Evolutionary conservation across 768 basidiomycete genomes (phyloP).

Genomic region (Rhodotorula babjevae): DNA sequence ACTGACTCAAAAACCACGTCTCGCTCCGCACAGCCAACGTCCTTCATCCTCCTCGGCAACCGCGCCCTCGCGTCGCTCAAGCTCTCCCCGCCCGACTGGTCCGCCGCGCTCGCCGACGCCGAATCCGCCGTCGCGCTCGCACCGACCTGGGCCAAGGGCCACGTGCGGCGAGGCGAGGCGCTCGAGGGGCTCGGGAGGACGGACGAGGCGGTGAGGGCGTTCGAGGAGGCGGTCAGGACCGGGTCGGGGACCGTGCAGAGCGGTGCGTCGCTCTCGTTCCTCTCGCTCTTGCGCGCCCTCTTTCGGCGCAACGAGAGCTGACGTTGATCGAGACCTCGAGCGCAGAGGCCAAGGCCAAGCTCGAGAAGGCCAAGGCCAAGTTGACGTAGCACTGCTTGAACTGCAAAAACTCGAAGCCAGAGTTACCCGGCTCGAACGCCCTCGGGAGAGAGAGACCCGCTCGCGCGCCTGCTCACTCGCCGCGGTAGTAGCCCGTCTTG

Average conservation of each 20-base stretch:
- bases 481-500: conserved; percentile 64
- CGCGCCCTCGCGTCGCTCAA: conserved; percentile 24
- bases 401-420: no score
- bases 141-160: conserved; percentile 32
- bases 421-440: no score
- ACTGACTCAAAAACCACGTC: no score
- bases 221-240: conserved; percentile 15
- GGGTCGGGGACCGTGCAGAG: conserved; percentile 20
- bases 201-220: conserved; percentile 16
- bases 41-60: conserved; percentile 25
- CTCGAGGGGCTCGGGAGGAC: conserved; percentile 14
- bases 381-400: neutral
- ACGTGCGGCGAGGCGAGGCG: conserved; percentile 29
- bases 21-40: conserved; percentile 6
- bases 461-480: conserved; percentile 2
- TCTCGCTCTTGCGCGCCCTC: neutral
- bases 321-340: neutral
- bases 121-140: conserved; percentile 12
- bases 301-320: no score
- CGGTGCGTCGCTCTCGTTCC: conserved; percentile 4
- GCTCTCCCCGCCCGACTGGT: conserved; percentile 3
- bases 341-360: conserved; percentile 22
- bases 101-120: conserved; percentile 27
- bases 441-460: no score
- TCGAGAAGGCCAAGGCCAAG: conserved; percentile 11